Evolutionary conservation across 345 rosid species (phyloP).

Genomic region (Sonneratia caseolaris): DNA sequence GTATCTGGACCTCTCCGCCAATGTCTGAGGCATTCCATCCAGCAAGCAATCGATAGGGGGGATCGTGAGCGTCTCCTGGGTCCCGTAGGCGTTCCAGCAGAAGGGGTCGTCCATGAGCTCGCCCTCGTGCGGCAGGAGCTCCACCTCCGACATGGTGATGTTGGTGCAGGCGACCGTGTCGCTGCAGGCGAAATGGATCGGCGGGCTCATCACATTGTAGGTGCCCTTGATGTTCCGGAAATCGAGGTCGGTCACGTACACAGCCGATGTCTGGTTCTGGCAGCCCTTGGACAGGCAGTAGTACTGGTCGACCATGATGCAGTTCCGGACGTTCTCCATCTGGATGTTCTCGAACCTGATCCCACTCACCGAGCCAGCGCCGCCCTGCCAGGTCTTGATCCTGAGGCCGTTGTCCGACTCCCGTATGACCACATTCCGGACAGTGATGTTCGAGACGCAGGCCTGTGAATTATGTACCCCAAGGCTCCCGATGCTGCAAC

Average conservation of each 20-base stretch:
- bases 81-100: constrained; percentile 96
- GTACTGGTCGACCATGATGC: constrained; percentile 85
- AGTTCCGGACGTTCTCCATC: constrained; percentile 85
- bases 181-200: constrained; percentile 91
- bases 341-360: constrained; percentile 72
- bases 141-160: constrained; percentile 81
- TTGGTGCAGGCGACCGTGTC: constrained; percentile 91
- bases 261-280: constrained; percentile 78
- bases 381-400: constrained; percentile 98
- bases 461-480: constrained; percentile 93
- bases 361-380: constrained; percentile 60
- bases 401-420: constrained; percentile 92
- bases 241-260: constrained; percentile 47
- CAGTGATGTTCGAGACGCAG: constrained; percentile 84
- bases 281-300: constrained; percentile 66
- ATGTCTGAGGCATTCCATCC: constrained; percentile 55
- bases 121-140: constrained; percentile 83
- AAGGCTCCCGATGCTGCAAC: constrained; percentile 79
- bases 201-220: constrained; percentile 67
- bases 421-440: constrained; percentile 44
- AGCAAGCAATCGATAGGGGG: constrained; percentile 74
- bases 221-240: constrained; percentile 84
- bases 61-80: constrained; percentile 62
- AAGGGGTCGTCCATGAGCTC: constrained; percentile 76
- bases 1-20: constrained; percentile 22